Conservation (phyloP, 345 rosid species). For the Bretschneidera sinensis region DNA sequence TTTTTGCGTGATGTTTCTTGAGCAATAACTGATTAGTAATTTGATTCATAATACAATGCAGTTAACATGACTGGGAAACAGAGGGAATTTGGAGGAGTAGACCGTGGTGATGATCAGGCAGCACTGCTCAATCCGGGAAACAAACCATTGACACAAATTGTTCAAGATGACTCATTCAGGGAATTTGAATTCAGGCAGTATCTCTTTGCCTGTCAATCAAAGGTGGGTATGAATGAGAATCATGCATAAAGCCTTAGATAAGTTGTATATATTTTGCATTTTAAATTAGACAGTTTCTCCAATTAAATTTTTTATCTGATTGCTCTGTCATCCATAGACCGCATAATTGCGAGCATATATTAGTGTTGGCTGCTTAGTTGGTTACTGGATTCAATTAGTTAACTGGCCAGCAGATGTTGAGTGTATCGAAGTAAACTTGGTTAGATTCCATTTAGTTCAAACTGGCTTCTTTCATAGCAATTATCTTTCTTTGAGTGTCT, state of each 20-base stretch:
- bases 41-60: conserved; percentile 31
- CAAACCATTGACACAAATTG: conserved; percentile 68
- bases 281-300: background rate
- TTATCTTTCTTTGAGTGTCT: no score
- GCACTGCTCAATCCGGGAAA: conserved; percentile 70
- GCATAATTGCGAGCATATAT: conserved; percentile 16
- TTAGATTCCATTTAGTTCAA: background rate
- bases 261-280: background rate
- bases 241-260: conserved; percentile 15
- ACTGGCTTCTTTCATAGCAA: background rate
- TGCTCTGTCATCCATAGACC: no score
- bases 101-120: conserved; percentile 86
- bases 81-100: conserved; percentile 88
- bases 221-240: conserved; percentile 43
- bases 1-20: conserved; percentile 3
- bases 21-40: background rate
- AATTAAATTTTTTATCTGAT: no score
- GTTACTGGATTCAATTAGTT: conserved; percentile 4
- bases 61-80: conserved; percentile 67
- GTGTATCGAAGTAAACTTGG: no score
- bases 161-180: conserved; percentile 89
- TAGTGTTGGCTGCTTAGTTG: conserved; percentile 2
- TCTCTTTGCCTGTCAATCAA: conserved; percentile 87
- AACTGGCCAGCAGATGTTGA: background rate
- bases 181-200: conserved; percentile 96